Evolutionary conservation across 768 basidiomycete species (phyloP), one percentile per base, ranked within the genome.

Genomic region (Termitomyces sp.): DNA sequence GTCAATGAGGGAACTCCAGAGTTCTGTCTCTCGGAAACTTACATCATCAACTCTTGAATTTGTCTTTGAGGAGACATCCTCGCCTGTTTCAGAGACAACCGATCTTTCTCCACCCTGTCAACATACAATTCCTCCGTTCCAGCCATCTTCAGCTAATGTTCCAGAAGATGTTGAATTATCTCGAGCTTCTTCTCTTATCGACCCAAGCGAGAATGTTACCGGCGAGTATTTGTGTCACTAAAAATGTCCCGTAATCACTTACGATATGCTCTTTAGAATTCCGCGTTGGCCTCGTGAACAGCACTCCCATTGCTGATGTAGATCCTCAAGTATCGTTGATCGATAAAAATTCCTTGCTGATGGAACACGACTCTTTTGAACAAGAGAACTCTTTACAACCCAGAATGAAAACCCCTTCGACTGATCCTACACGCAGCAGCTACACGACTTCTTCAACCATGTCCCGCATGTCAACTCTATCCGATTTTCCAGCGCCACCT

Each of bases 401-500:
- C 33, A 52, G 60, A 18, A 44, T 78, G 15, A 72, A 70, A 34
- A 69, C 72, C 9, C 69, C 73, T 2, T 66, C 68, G 15, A 68
- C 69, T 3, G 73, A 75, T 28, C 62, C 65, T 20, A 73, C 70
- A 29, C 73, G 78, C 20, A 75, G 73, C 58, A 90, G 88, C 67
- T 85, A 80, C 66, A 72, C 84, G 76, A 90, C 88, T 33, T 78
- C 77, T 2, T 86, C 86, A 0, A 75, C 72, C 5, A 60, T 72
- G 10, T 90, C 88, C 0, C 77, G 78, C 31, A 90, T 90, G 76
- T 89, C 88, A 1, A 77, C 77, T 9, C 76, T 90, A 15, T 88
- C 86, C 4, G 88, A 89, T 64, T 90, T 90, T 66, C 88, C 88
- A 1, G 71, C 70, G 9, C 88, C 88, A 3, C 88, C 88, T 0